A percentile compares a stretch with the other conserved stretches of the same genome.
phyloP scores from a whole-genome alignment of 2,329 filamentous ascomycete genomes.

The Gnomoniopsis sp. region DNA sequence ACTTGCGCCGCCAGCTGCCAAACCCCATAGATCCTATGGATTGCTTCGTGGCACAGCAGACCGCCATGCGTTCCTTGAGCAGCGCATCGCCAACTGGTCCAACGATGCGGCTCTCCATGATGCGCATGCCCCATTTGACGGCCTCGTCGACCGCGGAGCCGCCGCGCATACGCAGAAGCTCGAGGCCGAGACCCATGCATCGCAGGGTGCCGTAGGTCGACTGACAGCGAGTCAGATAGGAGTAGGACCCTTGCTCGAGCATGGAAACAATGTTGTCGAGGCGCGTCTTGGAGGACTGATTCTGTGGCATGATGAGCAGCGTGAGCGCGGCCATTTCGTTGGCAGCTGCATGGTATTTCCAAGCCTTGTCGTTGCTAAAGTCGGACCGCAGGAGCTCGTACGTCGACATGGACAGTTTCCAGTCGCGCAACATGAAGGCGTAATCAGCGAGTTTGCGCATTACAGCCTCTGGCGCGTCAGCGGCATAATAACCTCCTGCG shows the following conservation, averaged over 20 bases:
- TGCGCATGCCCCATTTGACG: constrained; percentile 75
- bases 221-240: constrained; percentile 81
- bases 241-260: constrained; percentile 88
- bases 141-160: constrained; percentile 81
- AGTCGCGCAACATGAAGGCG: constrained; percentile 95
- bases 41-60: constrained; percentile 74
- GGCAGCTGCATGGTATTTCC: constrained; percentile 88
- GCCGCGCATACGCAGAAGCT: constrained; percentile 78
- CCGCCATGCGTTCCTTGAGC: constrained; percentile 79
- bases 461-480: constrained; percentile 81
- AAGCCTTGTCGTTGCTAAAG: constrained; percentile 93
- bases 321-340: constrained; percentile 94
- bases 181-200: constrained; percentile 69
- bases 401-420: constrained; percentile 85
- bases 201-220: constrained; percentile 78
- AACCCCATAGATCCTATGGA: constrained; percentile 63
- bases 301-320: constrained; percentile 72
- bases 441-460: constrained; percentile 94
- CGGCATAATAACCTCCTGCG: constrained; percentile 73
- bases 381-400: constrained; percentile 88
- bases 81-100: constrained; percentile 76
- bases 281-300: constrained; percentile 70
- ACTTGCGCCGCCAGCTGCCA: constrained; percentile 76
- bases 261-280: constrained; percentile 80
- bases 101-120: constrained; percentile 75